Conservation (phyloP, 1,284 basidiomycete genomes). For the Clitocybe nebularis region DNA sequence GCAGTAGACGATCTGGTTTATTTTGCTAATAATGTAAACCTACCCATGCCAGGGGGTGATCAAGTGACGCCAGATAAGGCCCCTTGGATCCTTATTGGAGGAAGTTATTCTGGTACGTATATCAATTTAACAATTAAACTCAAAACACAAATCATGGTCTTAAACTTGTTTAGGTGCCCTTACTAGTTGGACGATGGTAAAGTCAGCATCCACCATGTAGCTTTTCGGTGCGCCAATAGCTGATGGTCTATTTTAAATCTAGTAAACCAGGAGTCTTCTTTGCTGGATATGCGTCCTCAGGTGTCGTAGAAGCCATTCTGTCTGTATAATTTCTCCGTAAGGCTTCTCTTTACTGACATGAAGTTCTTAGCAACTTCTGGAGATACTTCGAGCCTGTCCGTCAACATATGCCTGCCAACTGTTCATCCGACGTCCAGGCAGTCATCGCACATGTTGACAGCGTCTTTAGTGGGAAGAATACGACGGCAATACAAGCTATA, state of each 20-base stretch:
- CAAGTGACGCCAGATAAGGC: constrained; percentile 50
- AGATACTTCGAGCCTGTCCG: constrained; percentile 69
- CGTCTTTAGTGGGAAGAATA: constrained; percentile 43
- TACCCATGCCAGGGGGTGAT: constrained; percentile 65
- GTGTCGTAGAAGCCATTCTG: constrained; percentile 65
- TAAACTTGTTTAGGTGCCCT: constrained; percentile 43
- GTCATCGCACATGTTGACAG: constrained; percentile 61
- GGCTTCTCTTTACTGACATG: not conserved
- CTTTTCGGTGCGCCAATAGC: not conserved
- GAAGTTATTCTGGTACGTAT: constrained; percentile 52
- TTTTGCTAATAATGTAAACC: constrained; percentile 61
- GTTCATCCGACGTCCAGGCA: constrained; percentile 66
- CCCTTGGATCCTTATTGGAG: constrained; percentile 70
- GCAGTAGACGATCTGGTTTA: constrained; percentile 69
- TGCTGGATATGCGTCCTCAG: constrained; percentile 66
- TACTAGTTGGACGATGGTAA: constrained; percentile 68
- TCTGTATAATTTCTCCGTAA: constrained; percentile 24
- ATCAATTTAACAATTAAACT: not conserved
- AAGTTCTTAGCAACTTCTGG: constrained; percentile 54
- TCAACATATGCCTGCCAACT: constrained; percentile 67
- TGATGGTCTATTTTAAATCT: constrained; percentile 9
- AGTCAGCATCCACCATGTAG: constrained; percentile 37
- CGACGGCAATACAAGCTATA: constrained; percentile 42
- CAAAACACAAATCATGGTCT: not conserved
- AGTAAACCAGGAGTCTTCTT: constrained; percentile 66